Evolutionary conservation across 1,284 basidiomycete genomes (phyloP), one percentile per base, ranked within the genome.

Genomic region (Pascua guehoae): DNA sequence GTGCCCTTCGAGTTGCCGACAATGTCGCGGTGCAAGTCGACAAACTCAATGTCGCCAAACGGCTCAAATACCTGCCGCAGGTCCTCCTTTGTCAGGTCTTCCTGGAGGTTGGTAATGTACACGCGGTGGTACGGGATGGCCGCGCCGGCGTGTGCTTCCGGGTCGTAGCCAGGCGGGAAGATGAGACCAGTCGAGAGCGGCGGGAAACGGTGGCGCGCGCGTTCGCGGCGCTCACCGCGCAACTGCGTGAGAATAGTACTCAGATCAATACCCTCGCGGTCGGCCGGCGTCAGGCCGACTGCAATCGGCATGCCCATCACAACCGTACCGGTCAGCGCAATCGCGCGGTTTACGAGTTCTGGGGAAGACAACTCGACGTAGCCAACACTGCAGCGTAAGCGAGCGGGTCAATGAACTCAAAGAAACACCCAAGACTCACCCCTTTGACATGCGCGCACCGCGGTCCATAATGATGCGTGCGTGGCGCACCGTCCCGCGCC

Each of bases 41-140:
- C 94, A 79, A 95, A 95, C 77, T 95, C 94, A 66, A 99, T 83
- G 77, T 91, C 89, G 66, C 95, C 95, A 75, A 98, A 99, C 5
- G 95, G 93, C 74, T 95, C 92, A 77, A 99, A 99, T 65, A 98
- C 95, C 82, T 96, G 89, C 77, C 88, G 90, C 78, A 99, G 88
- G 81, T 98, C 94, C 66, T 91, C 88, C 77, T 94, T 89, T 51
- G 89, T 91, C 62, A 99, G 86, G 76, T 92, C 93, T 82, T 95
- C 97, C 76, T 97, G 91, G 48, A 99, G 80, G 61, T 91, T 95
- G 61, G 94, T 92, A 72, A 99, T 91, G 75, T 96, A 98, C 72
- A 99, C 85, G 75, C 94, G 91, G 64, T 81, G 75, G 57, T 79
- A 79, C 32, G 80, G 77, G 58, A 81, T 79, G 41, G 76, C 71